These are phyloP conservation scores for Trichosporon ovoides DNA, from an alignment of 1,284 basidiomycete genomes.

Conservation along the genomic window DNA sequence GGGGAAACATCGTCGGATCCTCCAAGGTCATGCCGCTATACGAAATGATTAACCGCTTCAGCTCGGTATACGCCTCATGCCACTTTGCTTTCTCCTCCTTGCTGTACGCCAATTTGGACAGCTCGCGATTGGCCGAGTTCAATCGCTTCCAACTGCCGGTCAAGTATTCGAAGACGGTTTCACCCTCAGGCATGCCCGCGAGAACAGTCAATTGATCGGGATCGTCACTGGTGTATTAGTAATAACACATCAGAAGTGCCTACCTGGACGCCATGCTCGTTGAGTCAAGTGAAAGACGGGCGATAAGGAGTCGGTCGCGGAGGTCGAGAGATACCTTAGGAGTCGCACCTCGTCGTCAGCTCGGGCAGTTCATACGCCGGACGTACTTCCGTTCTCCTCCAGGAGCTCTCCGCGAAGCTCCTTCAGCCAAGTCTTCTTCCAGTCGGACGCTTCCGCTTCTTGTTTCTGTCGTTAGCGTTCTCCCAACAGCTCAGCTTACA, in stretches of 20 bases:
- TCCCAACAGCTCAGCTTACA: conserved; percentile 51
- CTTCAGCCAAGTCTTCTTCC: conserved; percentile 79
- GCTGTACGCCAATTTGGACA: conserved; percentile 62
- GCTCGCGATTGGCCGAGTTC: conserved; percentile 56
- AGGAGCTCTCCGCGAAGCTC: conserved; percentile 64
- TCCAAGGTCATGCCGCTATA: conserved; percentile 86
- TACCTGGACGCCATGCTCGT: conserved; percentile 55
- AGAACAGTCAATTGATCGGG: conserved; percentile 71
- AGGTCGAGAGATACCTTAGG: conserved; percentile 38
- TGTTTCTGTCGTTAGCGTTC: conserved; percentile 54
- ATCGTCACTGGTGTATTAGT: conserved; percentile 59
- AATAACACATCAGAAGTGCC: neutral
- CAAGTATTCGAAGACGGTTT: conserved; percentile 87
- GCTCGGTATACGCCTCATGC: conserved; percentile 60
- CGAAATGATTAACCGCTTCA: conserved; percentile 74
- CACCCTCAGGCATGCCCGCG: conserved; percentile 67
- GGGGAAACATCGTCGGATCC: conserved; percentile 87
- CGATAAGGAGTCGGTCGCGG: conserved; percentile 65
- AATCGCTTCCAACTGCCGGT: conserved; percentile 84
- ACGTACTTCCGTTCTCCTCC: conserved; percentile 60
- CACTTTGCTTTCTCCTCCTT: conserved; percentile 62
- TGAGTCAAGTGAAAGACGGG: conserved; percentile 78
- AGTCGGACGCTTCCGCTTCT: conserved; percentile 63
- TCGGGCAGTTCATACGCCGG: neutral
- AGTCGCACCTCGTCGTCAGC: conserved; percentile 15